Conservation (phyloP, 148 eudicot species). For the Rhododendron molle region DNA sequence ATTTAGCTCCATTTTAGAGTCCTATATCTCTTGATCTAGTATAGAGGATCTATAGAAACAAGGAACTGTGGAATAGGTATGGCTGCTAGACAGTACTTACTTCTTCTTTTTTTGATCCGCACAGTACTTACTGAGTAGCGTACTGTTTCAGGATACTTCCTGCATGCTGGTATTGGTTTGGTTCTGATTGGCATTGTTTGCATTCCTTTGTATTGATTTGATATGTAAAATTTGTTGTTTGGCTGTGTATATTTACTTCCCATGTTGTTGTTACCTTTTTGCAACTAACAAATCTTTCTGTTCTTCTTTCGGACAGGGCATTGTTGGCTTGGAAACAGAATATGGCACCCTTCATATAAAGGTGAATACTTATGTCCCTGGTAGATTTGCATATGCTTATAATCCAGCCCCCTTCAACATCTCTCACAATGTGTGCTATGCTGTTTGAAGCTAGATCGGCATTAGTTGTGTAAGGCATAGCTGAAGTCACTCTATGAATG, state of each 20-base stretch:
- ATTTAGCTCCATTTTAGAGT: not conserved
- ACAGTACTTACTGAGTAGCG: not conserved
- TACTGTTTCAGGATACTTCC: not conserved
- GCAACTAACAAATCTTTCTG: not conserved
- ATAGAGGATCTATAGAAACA: not conserved
- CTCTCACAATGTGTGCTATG: not conserved
- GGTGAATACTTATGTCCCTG: slow-evolving; percentile 33
- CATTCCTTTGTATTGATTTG: not conserved
- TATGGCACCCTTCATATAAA: slow-evolving; percentile 79
- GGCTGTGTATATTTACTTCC: not conserved
- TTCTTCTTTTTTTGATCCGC: too few species aligned
- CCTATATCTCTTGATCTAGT: not conserved
- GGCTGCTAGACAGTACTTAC: not conserved
- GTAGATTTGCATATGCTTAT: not conserved
- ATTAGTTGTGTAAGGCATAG: not conserved
- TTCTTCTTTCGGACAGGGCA: slow-evolving; percentile 54
- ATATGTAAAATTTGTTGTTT: not conserved
- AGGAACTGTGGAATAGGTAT: not conserved
- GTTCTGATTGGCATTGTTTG: not conserved
- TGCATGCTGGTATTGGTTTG: not conserved
- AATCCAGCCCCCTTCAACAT: not conserved
- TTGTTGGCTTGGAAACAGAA: slow-evolving; percentile 73
- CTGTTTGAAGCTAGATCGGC: not conserved
- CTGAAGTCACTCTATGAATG: not conserved
- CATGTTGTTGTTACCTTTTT: not conserved